A percentile compares a stretch with the other conserved stretches of the same genome.
Evolutionary conservation across 108 stramenopile species (phyloP).

Genomic region (Fragilariopsis cylindrus): DNA sequence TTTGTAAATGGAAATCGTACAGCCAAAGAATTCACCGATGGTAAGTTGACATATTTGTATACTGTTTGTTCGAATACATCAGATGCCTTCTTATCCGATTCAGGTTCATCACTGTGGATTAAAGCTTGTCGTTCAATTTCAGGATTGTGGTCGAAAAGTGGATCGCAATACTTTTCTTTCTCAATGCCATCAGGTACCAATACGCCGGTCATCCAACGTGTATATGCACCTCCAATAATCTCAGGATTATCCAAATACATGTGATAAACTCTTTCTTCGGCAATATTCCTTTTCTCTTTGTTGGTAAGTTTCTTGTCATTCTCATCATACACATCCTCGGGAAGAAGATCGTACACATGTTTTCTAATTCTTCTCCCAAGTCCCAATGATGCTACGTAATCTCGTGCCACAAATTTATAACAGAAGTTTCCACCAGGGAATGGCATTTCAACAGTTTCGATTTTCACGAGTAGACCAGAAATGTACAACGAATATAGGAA

Average conservation of each 20-base stretch:
- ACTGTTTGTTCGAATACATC: conserved; percentile 23
- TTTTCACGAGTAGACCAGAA: conserved; percentile 49
- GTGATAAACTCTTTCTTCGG: conserved; percentile 58
- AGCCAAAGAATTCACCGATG: conserved; percentile 56
- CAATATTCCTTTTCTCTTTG: conserved; percentile 4
- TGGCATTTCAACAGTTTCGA: conserved; percentile 39
- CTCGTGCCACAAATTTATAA: conserved; percentile 54
- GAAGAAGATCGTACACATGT: conserved; percentile 20
- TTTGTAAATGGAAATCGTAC: conserved; percentile 65
- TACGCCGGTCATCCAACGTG: conserved; percentile 64
- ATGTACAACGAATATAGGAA: conserved; percentile 45
- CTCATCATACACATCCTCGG: conserved; percentile 12
- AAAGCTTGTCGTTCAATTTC: conserved; percentile 12
- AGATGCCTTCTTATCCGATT: conserved; percentile 20
- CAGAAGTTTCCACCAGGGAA: conserved; percentile 74
- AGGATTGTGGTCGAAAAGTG: conserved; percentile 42
- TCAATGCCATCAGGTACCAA: conserved; percentile 26
- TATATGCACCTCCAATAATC: conserved; percentile 43
- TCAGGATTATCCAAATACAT: conserved; percentile 63
- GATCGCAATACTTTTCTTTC: conserved; percentile 23
- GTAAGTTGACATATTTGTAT: conserved; percentile 43
- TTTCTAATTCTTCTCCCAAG: conserved; percentile 19
- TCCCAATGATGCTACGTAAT: conserved; percentile 65
- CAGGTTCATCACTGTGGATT: conserved; percentile 7
- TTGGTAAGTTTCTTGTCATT: conserved; percentile 39